Base-by-base conservation (phyloP, 805 yeast genomes). In the Candida adriatica region DNA sequence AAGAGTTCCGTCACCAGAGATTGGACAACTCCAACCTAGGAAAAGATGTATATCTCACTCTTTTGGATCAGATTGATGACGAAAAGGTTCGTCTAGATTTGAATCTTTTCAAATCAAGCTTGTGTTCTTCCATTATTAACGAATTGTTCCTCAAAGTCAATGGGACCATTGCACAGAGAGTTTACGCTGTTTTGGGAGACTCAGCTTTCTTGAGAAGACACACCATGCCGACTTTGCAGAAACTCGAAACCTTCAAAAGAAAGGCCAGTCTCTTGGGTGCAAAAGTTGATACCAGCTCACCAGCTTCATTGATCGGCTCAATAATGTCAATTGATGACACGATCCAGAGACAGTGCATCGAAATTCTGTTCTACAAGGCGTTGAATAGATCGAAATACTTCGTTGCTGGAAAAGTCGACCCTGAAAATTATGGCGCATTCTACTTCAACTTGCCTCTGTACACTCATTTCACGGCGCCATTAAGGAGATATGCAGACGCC, bases 391-490 rank as follows among this genome's bases (percentile, higher is more conserved):
- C 95, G 22, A 84, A 81, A 49, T 92, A 92, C 54, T 81, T 76
- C 39, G 73, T 87, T 50, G 94, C 96, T 8, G 96, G 95, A 18
- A 79, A 78, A 51, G 79, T 78, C 31, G 94, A 86, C 44, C 75
- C 84, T 3, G 90, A 80, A 42, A 75, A 70, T 38, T 74, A 70
- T 51, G 79, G 79, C 8, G 95, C 90, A 49, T 92, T 82, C 58
- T 72, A 83, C 51, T 73, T 80, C 53, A 86, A 86, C 42, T 56
- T 82, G 35, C 94, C 96, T 18, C 63, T 86, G 26, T 92, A 85
- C 56, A 85, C 97, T 0, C 96, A 90, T 58, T 88, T 88, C 63
- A 81, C 84, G n/a, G 74, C 94, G 2, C 97, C 98, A 11, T 64
- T 86, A 52, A 73, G 94, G 55, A 72, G 98, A 48, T 92, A 88